Percentiles rank a stretch among this genome's conserved stretches.
Evolutionary conservation across 2,329 filamentous ascomycete genomes (phyloP).

Genomic region (Microdochium trichocladiopsis): DNA sequence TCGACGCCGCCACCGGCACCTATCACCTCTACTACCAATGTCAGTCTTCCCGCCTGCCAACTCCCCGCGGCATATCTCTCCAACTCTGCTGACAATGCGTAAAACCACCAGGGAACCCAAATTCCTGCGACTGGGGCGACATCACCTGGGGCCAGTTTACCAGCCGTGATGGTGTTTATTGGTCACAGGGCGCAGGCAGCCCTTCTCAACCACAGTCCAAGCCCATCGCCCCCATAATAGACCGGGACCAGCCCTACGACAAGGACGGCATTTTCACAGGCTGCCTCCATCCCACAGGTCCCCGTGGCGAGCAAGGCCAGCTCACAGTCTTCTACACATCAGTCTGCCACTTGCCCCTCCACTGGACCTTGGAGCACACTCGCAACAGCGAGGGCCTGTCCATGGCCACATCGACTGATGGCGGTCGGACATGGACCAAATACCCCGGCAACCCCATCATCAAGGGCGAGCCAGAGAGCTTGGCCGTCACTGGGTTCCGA

Average conservation of each 20-base stretch:
- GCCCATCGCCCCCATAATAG: slow-evolving; percentile 9
- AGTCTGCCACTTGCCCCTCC: slow-evolving; percentile 23
- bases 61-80: slow-evolving; percentile 28
- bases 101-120: slow-evolving; percentile 30
- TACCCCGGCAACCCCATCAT: slow-evolving; percentile 21
- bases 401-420: slow-evolving; percentile 29
- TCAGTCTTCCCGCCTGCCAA: slow-evolving; percentile 21
- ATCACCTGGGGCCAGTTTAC: slow-evolving; percentile 44
- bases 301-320: slow-evolving; percentile 28
- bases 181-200: slow-evolving; percentile 29
- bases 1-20: slow-evolving; percentile 33
- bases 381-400: slow-evolving; percentile 32
- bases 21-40: slow-evolving; percentile 50
- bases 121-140: slow-evolving; percentile 27
- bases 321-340: slow-evolving; percentile 27
- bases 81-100: neutral
- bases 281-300: slow-evolving; percentile 38
- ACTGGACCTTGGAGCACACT: slow-evolving; percentile 29
- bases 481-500: slow-evolving; percentile 22
- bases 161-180: slow-evolving; percentile 30
- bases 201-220: slow-evolving; percentile 18
- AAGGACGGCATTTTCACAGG: slow-evolving; percentile 45
- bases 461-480: slow-evolving; percentile 15
- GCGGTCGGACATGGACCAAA: slow-evolving; percentile 25
- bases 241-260: slow-evolving; percentile 31